phyloP scores from a whole-genome alignment of 164 flowering plant genomes.

The Sedum album region DNA sequence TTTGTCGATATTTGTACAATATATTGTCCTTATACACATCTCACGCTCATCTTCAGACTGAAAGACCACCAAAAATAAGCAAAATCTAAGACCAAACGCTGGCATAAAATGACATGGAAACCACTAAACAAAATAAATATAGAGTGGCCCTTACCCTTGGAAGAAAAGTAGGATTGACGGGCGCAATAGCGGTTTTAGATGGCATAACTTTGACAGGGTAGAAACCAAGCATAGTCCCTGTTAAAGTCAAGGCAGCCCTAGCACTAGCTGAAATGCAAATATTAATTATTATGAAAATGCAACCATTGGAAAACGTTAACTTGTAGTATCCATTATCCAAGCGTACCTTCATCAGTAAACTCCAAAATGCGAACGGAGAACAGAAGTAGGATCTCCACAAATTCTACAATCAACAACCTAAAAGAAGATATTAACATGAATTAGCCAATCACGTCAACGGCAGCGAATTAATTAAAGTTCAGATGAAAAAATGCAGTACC shows the following conservation, averaged over 20 bases:
- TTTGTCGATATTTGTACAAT: conserved; percentile 77
- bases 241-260: neutral
- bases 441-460: neutral
- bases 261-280: neutral
- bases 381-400: neutral
- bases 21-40: conserved; percentile 76
- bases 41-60: conserved; percentile 78
- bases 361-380: neutral
- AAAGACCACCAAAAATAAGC: conserved; percentile 4
- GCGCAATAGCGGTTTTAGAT: neutral
- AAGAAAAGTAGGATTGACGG: neutral
- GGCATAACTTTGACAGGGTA: neutral
- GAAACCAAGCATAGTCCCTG: neutral
- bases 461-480: neutral
- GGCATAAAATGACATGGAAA: too few species aligned
- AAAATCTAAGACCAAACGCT: neutral
- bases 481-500: neutral
- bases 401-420: neutral
- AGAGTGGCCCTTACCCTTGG: neutral
- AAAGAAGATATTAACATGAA: neutral
- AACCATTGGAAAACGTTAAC: too few species aligned
- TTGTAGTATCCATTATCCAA: neutral
- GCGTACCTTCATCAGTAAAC: neutral
- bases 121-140: neutral
- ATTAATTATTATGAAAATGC: too few species aligned